phyloP scores from a whole-genome alignment of 2,329 filamentous ascomycete species.

The Colletotrichum horii region DNA sequence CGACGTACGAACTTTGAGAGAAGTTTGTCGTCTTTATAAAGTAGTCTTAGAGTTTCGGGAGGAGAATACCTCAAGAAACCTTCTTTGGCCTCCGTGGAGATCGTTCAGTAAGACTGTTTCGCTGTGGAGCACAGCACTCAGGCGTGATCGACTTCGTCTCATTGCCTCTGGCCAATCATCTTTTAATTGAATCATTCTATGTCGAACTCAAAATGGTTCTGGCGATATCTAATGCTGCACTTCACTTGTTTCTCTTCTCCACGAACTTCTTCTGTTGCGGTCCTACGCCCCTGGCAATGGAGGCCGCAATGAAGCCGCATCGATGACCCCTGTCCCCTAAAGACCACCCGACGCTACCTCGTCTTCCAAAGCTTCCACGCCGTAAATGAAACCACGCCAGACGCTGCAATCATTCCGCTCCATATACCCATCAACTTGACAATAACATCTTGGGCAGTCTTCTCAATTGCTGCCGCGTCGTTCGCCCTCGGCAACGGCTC shows the following conservation, averaged over 20 bases:
- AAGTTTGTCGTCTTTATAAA: background rate
- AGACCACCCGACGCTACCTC: background rate
- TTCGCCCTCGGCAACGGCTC: constrained; percentile 23
- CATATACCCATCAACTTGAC: background rate
- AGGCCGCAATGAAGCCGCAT: too few relatives aligned
- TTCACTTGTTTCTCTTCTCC: too few relatives aligned
- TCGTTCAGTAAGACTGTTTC: background rate
- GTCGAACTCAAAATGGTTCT: accelerated
- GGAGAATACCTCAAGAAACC: background rate
- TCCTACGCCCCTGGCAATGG: too few relatives aligned
- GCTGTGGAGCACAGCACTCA: background rate
- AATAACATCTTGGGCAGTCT: background rate
- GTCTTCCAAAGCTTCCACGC: background rate
- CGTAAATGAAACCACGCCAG: background rate
- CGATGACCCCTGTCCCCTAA: too few relatives aligned
- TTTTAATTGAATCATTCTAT: background rate
- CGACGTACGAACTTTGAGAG: background rate
- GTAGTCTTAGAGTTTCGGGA: background rate
- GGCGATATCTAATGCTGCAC: background rate
- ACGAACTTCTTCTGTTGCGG: too few relatives aligned
- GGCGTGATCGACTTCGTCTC: background rate
- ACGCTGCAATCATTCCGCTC: background rate
- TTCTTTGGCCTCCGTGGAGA: background rate
- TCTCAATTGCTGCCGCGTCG: background rate
- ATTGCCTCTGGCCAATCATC: background rate